Base-by-base conservation (phyloP, 768 basidiomycete genomes). In the Hygrocybe punicea region DNA sequence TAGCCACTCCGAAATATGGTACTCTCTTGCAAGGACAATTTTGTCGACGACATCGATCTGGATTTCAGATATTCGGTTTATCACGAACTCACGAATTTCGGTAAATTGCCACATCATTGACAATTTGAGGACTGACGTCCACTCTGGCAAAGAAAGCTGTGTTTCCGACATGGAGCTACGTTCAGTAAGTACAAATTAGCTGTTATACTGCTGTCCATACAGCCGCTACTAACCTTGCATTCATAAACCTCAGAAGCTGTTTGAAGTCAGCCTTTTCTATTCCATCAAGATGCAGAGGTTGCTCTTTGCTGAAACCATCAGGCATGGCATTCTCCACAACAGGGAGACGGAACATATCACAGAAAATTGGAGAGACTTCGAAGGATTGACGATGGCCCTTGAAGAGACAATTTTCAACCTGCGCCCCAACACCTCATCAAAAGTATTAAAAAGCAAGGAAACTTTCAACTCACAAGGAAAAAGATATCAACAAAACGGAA, bases 371-470 rank as follows among this genome's bases (percentile, higher is more conserved):
- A 19, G 46, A 47, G 2, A 76, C 65, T 4, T 68, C 65, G 0
- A 75, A 76, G 44, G 67, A 65, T 16, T 64, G 62, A 8, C 68
- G 66, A 16, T 74, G 76, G 10, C 77, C 62, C 51, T 74, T 72
- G 67, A 76, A 78, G 17, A 74, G 57, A 13, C 61, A 62, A 42
- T 69, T 66, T 49, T 78, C 77, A 34, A 75, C 75, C 76, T 77
- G 39, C 14, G 29, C 16, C 14, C 16, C 19, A 47, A 47, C 19
- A 13, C 19, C 6, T 47, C 13, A 6, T 21, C n/a, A 16, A 13
- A 47, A 25, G 6, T 13, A 19, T 16, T 14, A 42, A 14, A 16
- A 47, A 5, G 46, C 19, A 13, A 19, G 21, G 17, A 19, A 19
- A 25, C 6, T 21, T 13, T 13, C 17, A 25, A 47, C 46, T 47